phyloP scores from a whole-genome alignment of 140 eudicot species.

The Erigeron philadelphicus region DNA sequence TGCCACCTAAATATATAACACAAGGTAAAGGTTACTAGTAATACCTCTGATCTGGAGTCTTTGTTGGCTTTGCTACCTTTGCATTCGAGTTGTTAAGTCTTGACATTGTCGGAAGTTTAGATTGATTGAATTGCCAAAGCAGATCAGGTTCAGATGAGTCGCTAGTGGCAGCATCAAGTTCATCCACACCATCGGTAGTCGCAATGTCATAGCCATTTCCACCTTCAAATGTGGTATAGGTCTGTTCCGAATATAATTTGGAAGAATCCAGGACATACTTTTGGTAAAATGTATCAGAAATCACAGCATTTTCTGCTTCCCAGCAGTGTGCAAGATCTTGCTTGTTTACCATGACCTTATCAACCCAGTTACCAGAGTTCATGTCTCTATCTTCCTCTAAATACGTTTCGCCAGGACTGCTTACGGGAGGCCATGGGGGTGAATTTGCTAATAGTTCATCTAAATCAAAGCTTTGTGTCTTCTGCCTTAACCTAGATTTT shows the following conservation, averaged over 20 bases:
- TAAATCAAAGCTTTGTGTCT: constrained; percentile 72
- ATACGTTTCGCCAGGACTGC: constrained; percentile 47
- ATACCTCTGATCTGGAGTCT: constrained; percentile 81
- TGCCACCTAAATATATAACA: background rate
- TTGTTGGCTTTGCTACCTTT: constrained; percentile 44
- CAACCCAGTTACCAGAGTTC: constrained; percentile 84
- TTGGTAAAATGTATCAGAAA: constrained; percentile 54
- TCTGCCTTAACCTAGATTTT: constrained; percentile 52
- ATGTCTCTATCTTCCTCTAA: constrained; percentile 68
- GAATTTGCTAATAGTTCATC: constrained; percentile 78
- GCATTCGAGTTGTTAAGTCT: constrained; percentile 39
- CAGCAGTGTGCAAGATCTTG: constrained; percentile 64
- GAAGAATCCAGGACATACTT: constrained; percentile 55
- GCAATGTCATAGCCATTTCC: constrained; percentile 52
- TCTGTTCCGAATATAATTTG: constrained; percentile 49
- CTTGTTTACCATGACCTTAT: constrained; percentile 94
- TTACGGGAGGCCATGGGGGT: constrained; percentile 86
- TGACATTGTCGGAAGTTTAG: constrained; percentile 52
- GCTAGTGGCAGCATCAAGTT: constrained; percentile 90
- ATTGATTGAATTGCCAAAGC: constrained; percentile 78
- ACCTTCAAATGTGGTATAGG: constrained; percentile 35
- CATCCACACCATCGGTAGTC: constrained; percentile 63
- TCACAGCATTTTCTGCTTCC: constrained; percentile 54
- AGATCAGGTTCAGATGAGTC: constrained; percentile 94
- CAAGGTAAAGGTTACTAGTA: constrained; percentile 8